These are phyloP conservation scores for Silene coronaria DNA, from an alignment of 179 eudicot species.

Conservation along the genomic window DNA sequence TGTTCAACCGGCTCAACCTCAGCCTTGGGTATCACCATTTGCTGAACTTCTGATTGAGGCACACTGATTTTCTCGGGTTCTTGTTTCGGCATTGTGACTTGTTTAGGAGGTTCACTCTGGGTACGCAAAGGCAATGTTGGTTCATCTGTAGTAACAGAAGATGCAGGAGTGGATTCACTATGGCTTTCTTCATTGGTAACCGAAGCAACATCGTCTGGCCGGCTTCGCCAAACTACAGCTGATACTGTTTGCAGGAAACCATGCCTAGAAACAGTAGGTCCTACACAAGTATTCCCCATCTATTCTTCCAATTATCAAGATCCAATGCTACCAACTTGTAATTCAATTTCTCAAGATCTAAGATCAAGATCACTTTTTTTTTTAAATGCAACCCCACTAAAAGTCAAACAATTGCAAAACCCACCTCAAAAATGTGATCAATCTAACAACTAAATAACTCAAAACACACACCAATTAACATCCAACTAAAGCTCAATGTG, in stretches of 20 bases:
- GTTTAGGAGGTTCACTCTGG: constrained; percentile 57
- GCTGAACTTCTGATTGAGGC: constrained; percentile 31
- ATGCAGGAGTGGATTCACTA: constrained; percentile 23
- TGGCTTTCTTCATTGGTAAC: constrained; percentile 33
- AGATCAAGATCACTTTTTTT: constrained; percentile 19
- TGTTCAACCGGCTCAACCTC: constrained; percentile 39
- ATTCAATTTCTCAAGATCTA: constrained; percentile 14
- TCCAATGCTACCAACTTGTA: constrained; percentile 19
- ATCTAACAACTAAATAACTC: too few relatives aligned
- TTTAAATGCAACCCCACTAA: background rate
- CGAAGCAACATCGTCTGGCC: constrained; percentile 35
- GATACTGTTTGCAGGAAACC: constrained; percentile 63
- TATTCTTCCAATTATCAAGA: constrained; percentile 19
- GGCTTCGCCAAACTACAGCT: constrained; percentile 58
- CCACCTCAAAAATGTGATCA: constrained; percentile 9
- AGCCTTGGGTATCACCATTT: constrained; percentile 40
- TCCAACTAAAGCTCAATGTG: constrained; percentile 19
- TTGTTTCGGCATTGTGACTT: constrained; percentile 39
- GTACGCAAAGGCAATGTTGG: constrained; percentile 36
- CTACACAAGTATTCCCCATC: constrained; percentile 77
- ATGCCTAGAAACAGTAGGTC: constrained; percentile 53
- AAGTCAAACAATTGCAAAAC: constrained; percentile 29
- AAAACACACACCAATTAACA: background rate
- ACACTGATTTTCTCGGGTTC: constrained; percentile 35
- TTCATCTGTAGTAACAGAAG: constrained; percentile 27